These are phyloP conservation scores for Candida michaelii DNA, from an alignment of 805 yeast genomes.

Conservation along the genomic window DNA sequence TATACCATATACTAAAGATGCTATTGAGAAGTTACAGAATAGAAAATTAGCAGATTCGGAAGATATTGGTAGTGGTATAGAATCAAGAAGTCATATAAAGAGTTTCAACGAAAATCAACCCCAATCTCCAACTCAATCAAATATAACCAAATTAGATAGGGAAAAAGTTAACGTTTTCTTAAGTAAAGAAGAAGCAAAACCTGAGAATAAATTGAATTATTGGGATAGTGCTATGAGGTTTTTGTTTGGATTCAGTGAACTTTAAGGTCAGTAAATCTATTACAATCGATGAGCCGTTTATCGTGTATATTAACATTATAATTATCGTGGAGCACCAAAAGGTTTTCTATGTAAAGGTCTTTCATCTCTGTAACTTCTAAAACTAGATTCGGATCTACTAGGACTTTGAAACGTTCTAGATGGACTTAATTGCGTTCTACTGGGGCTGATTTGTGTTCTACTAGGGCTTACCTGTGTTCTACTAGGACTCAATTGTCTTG, in stretches of 20 bases:
- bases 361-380: slow-evolving; percentile 4
- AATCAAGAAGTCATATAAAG: slow-evolving; percentile 7
- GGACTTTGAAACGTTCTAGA: slow-evolving; percentile 1
- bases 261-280: slow-evolving; percentile 25
- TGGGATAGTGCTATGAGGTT: slow-evolving; percentile 33
- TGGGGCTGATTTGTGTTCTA: slow-evolving; percentile 1
- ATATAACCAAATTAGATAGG: slow-evolving; percentile 29
- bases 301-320: background rate
- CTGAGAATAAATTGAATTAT: slow-evolving; percentile 32
- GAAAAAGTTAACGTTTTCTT: slow-evolving; percentile 41
- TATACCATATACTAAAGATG: slow-evolving; percentile 61
- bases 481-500: background rate
- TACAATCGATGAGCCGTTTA: too few relatives aligned
- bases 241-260: slow-evolving; percentile 45
- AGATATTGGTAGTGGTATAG: slow-evolving; percentile 46
- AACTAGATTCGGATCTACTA: slow-evolving; percentile 1
- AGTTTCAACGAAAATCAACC: slow-evolving; percentile 7
- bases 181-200: slow-evolving; percentile 23
- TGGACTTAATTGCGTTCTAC: background rate
- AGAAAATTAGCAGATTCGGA: slow-evolving; percentile 43
- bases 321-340: slow-evolving; percentile 3
- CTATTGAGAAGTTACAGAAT: slow-evolving; percentile 58
- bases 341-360: slow-evolving; percentile 4
- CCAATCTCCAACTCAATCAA: slow-evolving; percentile 5
- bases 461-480: background rate